phyloP scores from a whole-genome alignment of 2,329 filamentous ascomycete species.

The Epichloe scottii region DNA sequence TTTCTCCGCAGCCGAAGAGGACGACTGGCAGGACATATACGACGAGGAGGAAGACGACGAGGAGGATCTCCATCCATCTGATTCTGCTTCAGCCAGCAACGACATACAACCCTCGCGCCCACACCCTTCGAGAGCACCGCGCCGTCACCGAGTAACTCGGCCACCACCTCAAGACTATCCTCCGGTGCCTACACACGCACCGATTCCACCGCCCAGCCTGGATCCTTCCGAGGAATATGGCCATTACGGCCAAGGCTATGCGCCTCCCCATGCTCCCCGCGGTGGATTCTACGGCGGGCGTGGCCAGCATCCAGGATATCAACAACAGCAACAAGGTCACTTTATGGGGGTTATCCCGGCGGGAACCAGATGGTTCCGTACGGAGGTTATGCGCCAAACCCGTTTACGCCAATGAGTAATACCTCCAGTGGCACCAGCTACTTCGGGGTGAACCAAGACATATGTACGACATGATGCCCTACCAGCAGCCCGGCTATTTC shows the following conservation, averaged over 20 bases:
- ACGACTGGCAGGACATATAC: constrained; percentile 25
- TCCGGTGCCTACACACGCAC: constrained; percentile 22
- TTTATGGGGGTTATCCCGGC: constrained; percentile 26
- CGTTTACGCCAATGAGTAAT: constrained; percentile 31
- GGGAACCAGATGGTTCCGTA: constrained; percentile 37
- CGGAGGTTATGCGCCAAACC: constrained; percentile 24
- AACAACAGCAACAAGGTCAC: constrained; percentile 34
- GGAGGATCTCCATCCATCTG: constrained; percentile 42
- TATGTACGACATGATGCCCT: constrained; percentile 40
- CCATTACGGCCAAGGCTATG: constrained; percentile 14
- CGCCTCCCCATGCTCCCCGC: constrained; percentile 13
- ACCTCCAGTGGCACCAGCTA: constrained; percentile 25
- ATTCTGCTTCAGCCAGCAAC: constrained; percentile 41
- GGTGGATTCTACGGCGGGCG: constrained; percentile 14
- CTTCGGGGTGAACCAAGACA: constrained; percentile 27
- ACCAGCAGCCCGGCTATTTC: constrained; percentile 21
- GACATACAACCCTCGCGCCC: constrained; percentile 15
- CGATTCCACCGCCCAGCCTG: constrained; percentile 46
- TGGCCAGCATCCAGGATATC: constrained; percentile 25
- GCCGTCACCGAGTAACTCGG: constrained; percentile 21
- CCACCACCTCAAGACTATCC: constrained; percentile 26
- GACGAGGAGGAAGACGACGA: constrained; percentile 27
- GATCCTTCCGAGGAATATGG: constrained; percentile 53
- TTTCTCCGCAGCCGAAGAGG: constrained; percentile 22
- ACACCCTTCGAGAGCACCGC: constrained; percentile 12